Evolutionary conservation across 1,284 basidiomycete species (phyloP), one percentile per base, ranked within the genome.

Genomic region (Stereum hirsutum): DNA sequence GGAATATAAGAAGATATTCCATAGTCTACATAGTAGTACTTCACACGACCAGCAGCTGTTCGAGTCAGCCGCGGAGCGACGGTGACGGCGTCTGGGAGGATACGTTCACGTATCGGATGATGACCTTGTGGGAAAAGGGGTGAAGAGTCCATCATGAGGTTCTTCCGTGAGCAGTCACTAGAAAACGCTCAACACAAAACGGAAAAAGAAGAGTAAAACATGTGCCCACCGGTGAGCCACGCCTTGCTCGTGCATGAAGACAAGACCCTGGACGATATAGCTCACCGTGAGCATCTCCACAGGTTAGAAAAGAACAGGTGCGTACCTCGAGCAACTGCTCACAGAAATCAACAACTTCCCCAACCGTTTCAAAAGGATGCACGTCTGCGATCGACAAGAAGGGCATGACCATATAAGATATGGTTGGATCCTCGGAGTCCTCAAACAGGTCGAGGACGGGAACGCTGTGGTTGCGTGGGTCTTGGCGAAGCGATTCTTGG

Each of bases 391-490:
- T 27, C 0, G 54, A 51, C 1, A 63, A 38, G 19, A 60, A 54
- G 1, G 61, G 62, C 56, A 63, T 58, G 4, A 62, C 58, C 6
- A 63, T 34, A 25, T 52, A 55, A 0, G 51, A 50, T 1, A 52
- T 38, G 0, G 31, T 26, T 1, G 39, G 19, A 7, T 56, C 51
- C 1, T 41, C 38, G 0, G 38, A 8, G 24, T 60, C 56, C 1
- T 30, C 38, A 17, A 64, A 51, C 1, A 49, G 39, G 25, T 63
- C 62, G 1, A 64, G 33, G 10, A 64, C 52, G 2, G 58, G 63
- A 3, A 64, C 57, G 21, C 52, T 54, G 39, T 59, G 62, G 28
- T 64, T 64, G 4, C 44, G 17, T 1, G 57, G 52, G 21, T 63
- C 57, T 1, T 46, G 14, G 0, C 46, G 30, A 1, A 53, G 25